Base-by-base conservation (phyloP, 176 grass and related monocot genomes). In the Ensete glaucum region DNA sequence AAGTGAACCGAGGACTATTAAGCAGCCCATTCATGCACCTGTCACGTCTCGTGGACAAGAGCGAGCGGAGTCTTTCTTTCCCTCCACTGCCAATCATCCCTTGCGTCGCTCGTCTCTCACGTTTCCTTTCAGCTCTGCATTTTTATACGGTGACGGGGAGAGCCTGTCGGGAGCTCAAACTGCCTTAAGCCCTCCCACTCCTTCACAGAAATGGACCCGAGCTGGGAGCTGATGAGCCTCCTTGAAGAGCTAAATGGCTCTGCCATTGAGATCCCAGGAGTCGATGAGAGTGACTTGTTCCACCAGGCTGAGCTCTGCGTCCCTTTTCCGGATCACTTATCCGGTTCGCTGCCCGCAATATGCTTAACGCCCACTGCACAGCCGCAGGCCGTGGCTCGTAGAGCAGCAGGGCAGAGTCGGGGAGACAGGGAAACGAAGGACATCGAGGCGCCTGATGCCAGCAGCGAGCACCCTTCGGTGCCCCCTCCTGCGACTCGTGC, bases 141-240 rank as follows among this genome's bases (percentile, higher is more conserved):
- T 6, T 16, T 59, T 59, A 14, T 59, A 59, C 20, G 2, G 14
- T 59, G 10, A 62, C 50, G 56, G 74, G 74, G 27, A 34, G 56
- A 63, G 27, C 51, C 21, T 16, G 17, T 21, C 29, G 74, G 63
- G 9, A 62, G 13, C 9, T 51, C 15, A 24, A 52, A 10, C 12
- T 62, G 34, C 43, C 52, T 25, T 26, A 73, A 73, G 21, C 19
- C 57, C 58, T 50, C 58, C 20, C 58, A 23, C 56, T 19, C 58
- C n/a, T 76, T 76, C 58, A 64, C 23, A 27, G 74, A 76, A 22
- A 62, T 76, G 58, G 57, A 76, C 11, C 58, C 74, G 15, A 50
- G 74, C 74, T 50, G 62, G 74, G 74, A 64, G 50, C 11, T 79
- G 53, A 29, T 70, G 53, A 64, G 21, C 7, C 77, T 70, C 19